phyloP scores from a whole-genome alignment of 2,329 filamentous ascomycete genomes.

The Fusarium sp. region DNA sequence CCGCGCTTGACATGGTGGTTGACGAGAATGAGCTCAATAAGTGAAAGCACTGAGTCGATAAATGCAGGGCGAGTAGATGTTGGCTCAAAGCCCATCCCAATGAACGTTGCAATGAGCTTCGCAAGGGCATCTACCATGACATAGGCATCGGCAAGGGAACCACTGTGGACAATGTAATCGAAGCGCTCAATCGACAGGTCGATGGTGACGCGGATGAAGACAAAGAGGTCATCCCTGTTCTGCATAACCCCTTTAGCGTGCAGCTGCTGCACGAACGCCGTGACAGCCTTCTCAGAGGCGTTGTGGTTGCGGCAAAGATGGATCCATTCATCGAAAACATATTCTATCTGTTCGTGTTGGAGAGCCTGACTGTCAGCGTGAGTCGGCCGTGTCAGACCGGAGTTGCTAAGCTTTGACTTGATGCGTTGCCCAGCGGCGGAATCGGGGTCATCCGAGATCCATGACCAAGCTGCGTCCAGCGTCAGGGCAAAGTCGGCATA shows the following conservation, averaged over 20 bases:
- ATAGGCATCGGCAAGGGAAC: conserved; percentile 67
- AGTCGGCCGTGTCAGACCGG: conserved; percentile 52
- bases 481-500: conserved; percentile 88
- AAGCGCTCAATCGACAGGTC: conserved; percentile 83
- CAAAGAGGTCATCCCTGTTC: conserved; percentile 77
- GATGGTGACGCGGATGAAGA: conserved; percentile 84
- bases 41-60: conserved; percentile 79
- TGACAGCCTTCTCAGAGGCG: conserved; percentile 75
- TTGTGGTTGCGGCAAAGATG: conserved; percentile 82
- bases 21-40: conserved; percentile 84
- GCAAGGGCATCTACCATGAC: conserved; percentile 81
- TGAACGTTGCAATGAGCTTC: conserved; percentile 80
- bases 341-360: conserved; percentile 88
- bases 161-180: conserved; percentile 74
- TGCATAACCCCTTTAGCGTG: conserved; percentile 78
- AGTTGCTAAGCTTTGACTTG: conserved; percentile 67
- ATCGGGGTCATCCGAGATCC: conserved; percentile 79
- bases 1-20: conserved; percentile 84
- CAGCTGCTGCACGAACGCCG: conserved; percentile 86
- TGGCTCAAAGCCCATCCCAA: conserved; percentile 75
- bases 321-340: conserved; percentile 96
- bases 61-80: conserved; percentile 74
- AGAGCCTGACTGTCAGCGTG: conserved; percentile 59
- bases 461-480: conserved; percentile 81
- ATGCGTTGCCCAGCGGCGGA: conserved; percentile 74